A percentile compares a stretch with the other conserved stretches of the same genome.
Conservation (phyloP, 2,329 filamentous ascomycete genomes). For the Rutstroemia sp. region DNA sequence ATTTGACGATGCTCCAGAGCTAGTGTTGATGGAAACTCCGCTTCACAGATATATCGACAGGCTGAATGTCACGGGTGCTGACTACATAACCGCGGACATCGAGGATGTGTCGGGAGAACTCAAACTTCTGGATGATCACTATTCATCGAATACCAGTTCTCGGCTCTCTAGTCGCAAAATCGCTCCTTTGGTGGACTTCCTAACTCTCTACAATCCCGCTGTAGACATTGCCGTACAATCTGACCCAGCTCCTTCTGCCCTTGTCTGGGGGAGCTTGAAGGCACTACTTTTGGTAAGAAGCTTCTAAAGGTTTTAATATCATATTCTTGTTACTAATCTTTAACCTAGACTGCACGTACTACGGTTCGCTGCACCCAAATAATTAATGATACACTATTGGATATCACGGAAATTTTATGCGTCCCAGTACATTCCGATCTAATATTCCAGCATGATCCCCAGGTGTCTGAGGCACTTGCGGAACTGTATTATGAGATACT, state of each 20-base stretch:
- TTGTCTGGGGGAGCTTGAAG: conserved; percentile 2
- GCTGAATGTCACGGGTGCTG: background rate
- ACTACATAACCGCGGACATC: background rate
- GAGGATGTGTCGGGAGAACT: conserved; percentile 5
- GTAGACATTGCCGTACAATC: conserved; percentile 3
- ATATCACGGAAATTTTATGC: background rate
- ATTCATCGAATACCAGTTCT: conserved; percentile 1
- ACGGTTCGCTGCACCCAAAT: background rate
- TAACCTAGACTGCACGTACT: conserved; percentile 1
- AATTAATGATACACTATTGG: background rate
- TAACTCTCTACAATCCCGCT: conserved; percentile 1
- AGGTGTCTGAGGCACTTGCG: conserved; percentile 1
- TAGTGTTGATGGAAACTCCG: background rate
- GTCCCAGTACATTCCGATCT: conserved; percentile 2
- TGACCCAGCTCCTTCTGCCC: conserved; percentile 2
- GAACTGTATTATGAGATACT: conserved; percentile 5
- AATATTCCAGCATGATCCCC: background rate
- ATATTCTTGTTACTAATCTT: background rate
- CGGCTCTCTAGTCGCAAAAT: background rate
- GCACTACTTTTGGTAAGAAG: background rate
- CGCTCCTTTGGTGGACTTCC: conserved; percentile 5
- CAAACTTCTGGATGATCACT: background rate
- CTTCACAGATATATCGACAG: conserved; percentile 4
- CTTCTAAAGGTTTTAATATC: background rate
- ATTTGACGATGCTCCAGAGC: background rate